Evolutionary conservation across 495 filamentous ascomycete genomes (phyloP).

Genomic region (Jackrogersella multiformis): DNA sequence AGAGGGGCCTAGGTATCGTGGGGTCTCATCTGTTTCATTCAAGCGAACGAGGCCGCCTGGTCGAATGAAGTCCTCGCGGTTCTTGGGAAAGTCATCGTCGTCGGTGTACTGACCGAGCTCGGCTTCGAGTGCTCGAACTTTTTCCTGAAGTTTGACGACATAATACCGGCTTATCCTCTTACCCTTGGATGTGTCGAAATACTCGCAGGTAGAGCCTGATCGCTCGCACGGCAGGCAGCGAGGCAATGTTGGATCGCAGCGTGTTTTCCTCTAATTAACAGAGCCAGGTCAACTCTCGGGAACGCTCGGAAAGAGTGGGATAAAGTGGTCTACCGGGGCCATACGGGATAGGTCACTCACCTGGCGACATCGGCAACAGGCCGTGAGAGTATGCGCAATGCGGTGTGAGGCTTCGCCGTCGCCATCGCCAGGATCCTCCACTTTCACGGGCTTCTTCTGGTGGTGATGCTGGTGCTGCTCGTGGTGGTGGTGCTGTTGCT

Average conservation of each 20-base stretch:
- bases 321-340: conserved; percentile 10
- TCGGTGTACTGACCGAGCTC: conserved; percentile 71
- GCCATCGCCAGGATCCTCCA: conserved; percentile 51
- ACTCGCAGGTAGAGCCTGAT: conserved; percentile 88
- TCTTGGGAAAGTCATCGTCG: conserved; percentile 70
- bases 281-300: conserved; percentile 11
- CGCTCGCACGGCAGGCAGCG: conserved; percentile 93
- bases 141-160: conserved; percentile 86
- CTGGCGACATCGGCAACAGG: conserved; percentile 85
- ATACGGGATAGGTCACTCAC: conserved; percentile 60
- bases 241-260: conserved; percentile 90
- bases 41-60: conserved; percentile 83
- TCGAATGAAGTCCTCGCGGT: conserved; percentile 82
- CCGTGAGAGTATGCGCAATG: conserved; percentile 85
- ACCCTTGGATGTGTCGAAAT: conserved; percentile 85
- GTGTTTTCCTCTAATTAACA: conserved; percentile 79
- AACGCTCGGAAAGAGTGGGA: background rate
- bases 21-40: conserved; percentile 78
- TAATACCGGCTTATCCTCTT: conserved; percentile 82
- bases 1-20: conserved; percentile 87
- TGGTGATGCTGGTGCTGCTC: no score
- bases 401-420: conserved; percentile 60
- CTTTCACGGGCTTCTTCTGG: conserved; percentile 44
- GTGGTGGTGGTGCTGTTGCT: no score
- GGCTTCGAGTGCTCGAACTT: conserved; percentile 77